A percentile compares a stretch with the other conserved stretches of the same genome.
Conservation (phyloP, 495 filamentous ascomycete species). For the Achaetomiella virescens region DNA sequence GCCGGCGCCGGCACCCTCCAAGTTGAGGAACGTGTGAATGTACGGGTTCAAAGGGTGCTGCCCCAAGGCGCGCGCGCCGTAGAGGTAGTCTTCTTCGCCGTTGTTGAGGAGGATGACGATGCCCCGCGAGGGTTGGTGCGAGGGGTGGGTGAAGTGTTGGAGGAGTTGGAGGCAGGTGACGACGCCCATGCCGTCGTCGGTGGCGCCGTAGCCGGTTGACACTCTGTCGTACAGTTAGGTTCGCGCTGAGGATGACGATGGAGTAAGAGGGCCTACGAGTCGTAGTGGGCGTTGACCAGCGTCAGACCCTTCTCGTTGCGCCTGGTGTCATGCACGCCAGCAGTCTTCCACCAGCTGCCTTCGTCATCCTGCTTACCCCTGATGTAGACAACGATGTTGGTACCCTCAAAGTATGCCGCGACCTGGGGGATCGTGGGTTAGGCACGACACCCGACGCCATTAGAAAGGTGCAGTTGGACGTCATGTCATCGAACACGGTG, state of each 20-base stretch:
- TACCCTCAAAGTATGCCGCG: conserved; percentile 82
- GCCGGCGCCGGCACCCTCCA: conserved; percentile 92
- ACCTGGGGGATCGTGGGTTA: conserved; percentile 5
- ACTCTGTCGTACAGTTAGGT: conserved; percentile 50
- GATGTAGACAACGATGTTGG: conserved; percentile 88
- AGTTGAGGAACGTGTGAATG: conserved; percentile 80
- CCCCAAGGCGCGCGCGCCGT: conserved; percentile 81
- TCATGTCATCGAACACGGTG: conserved; percentile 69
- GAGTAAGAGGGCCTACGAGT: conserved; percentile 39
- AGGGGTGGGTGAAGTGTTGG: conserved; percentile 72
- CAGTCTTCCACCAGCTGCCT: conserved; percentile 57
- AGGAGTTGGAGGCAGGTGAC: conserved; percentile 82
- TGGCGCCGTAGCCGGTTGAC: conserved; percentile 80
- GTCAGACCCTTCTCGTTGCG: conserved; percentile 64
- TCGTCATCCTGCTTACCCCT: conserved; percentile 67
- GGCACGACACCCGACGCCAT: conserved; percentile 23
- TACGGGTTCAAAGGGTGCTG: conserved; percentile 72
- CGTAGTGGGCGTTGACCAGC: conserved; percentile 92
- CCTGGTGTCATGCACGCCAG: conserved; percentile 32
- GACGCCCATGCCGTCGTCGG: conserved; percentile 88
- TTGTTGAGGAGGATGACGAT: conserved; percentile 89
- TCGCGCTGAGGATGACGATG: neutral
- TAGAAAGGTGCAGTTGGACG: conserved; percentile 65
- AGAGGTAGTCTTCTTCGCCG: conserved; percentile 89
- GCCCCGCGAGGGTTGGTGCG: conserved; percentile 70